phyloP scores from a whole-genome alignment of 108 stramenopile species.

The Cyclotella choctawhatcheeana region DNA sequence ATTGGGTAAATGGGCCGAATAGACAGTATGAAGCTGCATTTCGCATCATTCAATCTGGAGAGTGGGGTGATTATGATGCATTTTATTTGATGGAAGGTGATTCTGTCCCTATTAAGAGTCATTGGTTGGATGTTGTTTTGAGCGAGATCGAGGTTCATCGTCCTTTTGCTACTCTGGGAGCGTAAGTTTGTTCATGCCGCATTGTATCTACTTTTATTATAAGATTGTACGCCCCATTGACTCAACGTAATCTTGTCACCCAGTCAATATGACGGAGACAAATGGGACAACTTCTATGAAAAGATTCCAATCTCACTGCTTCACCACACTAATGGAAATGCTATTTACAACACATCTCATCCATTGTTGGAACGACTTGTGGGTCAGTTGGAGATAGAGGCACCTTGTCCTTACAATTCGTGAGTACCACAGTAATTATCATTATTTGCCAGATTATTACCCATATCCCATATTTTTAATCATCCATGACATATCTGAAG shows the following conservation, averaged over 20 bases:
- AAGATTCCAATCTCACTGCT: conserved; percentile 65
- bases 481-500: too few relatives aligned
- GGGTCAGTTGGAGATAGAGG: conserved; percentile 69
- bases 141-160: conserved; percentile 56
- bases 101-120: conserved; percentile 60
- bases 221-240: neutral
- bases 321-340: conserved; percentile 79
- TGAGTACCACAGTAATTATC: too few relatives aligned
- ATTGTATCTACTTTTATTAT: neutral
- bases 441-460: too few relatives aligned
- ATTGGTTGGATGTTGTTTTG: conserved; percentile 73
- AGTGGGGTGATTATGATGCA: conserved; percentile 68
- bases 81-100: conserved; percentile 82
- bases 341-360: conserved; percentile 74
- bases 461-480: too few relatives aligned
- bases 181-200: conserved; percentile 44
- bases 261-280: conserved; percentile 63
- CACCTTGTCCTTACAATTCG: conserved; percentile 69
- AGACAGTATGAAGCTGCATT: conserved; percentile 73
- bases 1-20: conserved; percentile 85
- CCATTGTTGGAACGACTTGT: conserved; percentile 64
- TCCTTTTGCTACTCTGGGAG: conserved; percentile 74
- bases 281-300: conserved; percentile 76
- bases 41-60: conserved; percentile 68
- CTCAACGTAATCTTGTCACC: neutral